Base-by-base conservation (phyloP, 148 eudicot genomes). In the Simmondsia chinensis region DNA sequence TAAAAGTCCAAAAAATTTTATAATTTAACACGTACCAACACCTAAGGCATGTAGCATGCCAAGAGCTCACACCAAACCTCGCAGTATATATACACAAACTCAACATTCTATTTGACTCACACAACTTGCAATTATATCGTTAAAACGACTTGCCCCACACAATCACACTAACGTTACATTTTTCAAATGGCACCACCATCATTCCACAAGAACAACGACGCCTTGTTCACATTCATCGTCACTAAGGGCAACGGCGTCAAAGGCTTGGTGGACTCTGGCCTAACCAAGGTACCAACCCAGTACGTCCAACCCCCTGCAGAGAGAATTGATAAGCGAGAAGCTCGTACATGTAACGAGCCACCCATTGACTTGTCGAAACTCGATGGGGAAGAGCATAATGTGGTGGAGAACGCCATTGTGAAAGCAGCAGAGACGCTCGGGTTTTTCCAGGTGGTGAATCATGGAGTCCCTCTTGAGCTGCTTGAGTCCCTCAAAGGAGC, bases 361-460 rank as follows among this genome's bases (percentile, higher is more conserved):
- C 9, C 59, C 25, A 58, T 75, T 20, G 80, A 75, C 36, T 52
- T 63, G 47, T 60, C 72, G 14, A 45, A 51, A 26, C 50, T 32
- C 16, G 48, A 53, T 5, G 61, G 57, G 1, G 24, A 50, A 22
- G 2, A 12, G 16, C n/a, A 47, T 31, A 57, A 36, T 5, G 23
- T 6, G 7, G 31, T 46, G 8, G 29, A 38, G 0, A 48, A 39
- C 13, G 3, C 25, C 12, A 52, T 69, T 2, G 52, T 64, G 7
- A 36, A 56, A 1, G 68, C 68, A 0, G 67, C 73, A 1, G 21
- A 25, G 17, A 55, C 48, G 6, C 63, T 47, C 56, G 70, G 70
- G 1, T 70, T 70, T 46, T 70, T 70, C 28, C 67, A 64, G 40
- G 46, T 70, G 19, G 23, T 65, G 9, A 70, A 70, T 50, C 76